Conservation (phyloP, 345 rosid genomes). For the Eucalyptus lansdowneana region DNA sequence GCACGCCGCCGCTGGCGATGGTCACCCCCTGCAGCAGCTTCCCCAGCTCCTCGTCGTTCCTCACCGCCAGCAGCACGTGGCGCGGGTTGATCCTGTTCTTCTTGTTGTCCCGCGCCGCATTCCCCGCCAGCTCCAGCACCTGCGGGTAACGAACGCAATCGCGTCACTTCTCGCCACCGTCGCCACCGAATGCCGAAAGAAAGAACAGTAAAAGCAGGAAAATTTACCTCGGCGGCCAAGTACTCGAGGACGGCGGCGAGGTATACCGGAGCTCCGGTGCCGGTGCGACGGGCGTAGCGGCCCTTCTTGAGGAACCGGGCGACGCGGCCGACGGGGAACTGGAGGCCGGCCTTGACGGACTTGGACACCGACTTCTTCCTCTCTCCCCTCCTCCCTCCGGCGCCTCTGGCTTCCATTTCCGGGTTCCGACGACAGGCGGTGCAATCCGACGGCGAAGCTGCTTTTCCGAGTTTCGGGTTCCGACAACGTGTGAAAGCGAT, state of each 20-base stretch:
- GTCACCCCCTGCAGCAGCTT: neutral
- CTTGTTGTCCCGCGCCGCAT: constrained; percentile 3
- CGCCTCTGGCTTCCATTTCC: constrained; percentile 46
- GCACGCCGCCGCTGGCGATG: constrained; percentile 28
- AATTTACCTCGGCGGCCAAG: constrained; percentile 60
- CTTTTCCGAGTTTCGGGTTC: neutral
- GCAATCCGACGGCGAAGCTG: neutral
- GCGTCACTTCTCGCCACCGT: neutral
- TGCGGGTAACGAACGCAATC: neutral
- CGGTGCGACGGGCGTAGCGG: constrained; percentile 48
- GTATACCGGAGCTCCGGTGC: constrained; percentile 61
- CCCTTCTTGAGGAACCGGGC: constrained; percentile 67
- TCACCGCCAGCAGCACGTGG: neutral
- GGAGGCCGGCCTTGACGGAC: constrained; percentile 62
- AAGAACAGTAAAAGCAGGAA: neutral
- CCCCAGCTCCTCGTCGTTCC: constrained; percentile 1
- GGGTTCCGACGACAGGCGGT: neutral
- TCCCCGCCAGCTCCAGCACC: constrained; percentile 3
- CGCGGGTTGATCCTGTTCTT: neutral
- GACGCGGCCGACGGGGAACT: constrained; percentile 73
- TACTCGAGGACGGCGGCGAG: constrained; percentile 79
- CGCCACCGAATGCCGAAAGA: neutral
- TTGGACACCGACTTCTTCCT: constrained; percentile 51
- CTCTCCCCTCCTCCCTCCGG: constrained; percentile 52
- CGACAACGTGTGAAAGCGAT: neutral